phyloP scores from a whole-genome alignment of 305 asterid genomes.

The Rubia peregrina region DNA sequence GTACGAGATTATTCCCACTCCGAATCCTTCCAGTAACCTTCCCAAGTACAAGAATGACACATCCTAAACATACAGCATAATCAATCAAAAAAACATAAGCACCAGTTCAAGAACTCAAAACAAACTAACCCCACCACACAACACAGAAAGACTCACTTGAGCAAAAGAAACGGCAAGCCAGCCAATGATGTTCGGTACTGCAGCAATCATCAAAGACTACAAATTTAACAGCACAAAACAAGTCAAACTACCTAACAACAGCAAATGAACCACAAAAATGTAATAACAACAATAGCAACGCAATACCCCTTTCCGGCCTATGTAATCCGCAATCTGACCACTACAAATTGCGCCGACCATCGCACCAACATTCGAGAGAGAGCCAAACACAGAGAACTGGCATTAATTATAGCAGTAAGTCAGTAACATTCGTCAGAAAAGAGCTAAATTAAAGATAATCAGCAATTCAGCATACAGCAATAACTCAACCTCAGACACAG shows the following conservation, averaged over 20 bases:
- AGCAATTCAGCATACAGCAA: not conserved
- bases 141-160: constrained; percentile 34
- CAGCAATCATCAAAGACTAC: constrained; percentile 81
- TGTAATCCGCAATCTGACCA: constrained; percentile 92
- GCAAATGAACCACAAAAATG: not conserved
- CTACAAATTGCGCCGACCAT: constrained; percentile 98
- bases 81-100: not conserved
- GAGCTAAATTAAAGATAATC: not conserved
- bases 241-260: not conserved
- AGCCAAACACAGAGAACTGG: constrained; percentile 86
- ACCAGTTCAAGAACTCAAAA: not conserved
- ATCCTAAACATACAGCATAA: constrained; percentile 37
- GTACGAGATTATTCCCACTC: constrained; percentile 94
- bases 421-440: constrained; percentile 2
- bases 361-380: constrained; percentile 86
- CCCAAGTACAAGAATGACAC: constrained; percentile 93
- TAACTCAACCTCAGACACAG: constrained; percentile 70
- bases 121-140: constrained; percentile 1
- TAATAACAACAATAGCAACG: not conserved
- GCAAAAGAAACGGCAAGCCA: constrained; percentile 92
- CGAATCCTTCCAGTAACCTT: constrained; percentile 95
- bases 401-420: constrained; percentile 25
- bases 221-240: not conserved
- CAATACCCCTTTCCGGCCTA: constrained; percentile 92
- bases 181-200: constrained; percentile 85